Conservation (phyloP, 225 moss, liverwort and hornwort genomes). For the Antitrichia curtipendula region DNA sequence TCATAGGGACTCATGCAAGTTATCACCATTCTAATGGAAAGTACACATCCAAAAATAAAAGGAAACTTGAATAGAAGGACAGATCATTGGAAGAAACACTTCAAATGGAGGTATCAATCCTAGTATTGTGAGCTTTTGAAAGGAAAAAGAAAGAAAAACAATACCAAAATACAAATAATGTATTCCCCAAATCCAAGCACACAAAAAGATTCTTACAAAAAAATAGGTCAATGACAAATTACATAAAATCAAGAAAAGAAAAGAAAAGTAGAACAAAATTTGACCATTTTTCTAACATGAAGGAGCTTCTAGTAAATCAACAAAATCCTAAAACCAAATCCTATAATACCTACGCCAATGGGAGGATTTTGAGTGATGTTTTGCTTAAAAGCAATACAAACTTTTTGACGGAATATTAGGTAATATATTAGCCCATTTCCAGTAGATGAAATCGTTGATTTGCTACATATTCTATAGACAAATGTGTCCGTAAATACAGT, state of each 20-base stretch:
- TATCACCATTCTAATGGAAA: not conserved
- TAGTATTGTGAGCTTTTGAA: not conserved
- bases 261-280: not conserved
- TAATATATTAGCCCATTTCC: accelerated
- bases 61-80: not conserved
- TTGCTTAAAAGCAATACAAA: too few species aligned
- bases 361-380: too few species aligned
- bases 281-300: not conserved
- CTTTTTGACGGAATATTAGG: too few species aligned
- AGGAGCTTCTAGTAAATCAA: too few species aligned
- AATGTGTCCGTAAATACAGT: not conserved
- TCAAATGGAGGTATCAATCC: not conserved
- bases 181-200: not conserved
- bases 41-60: too few species aligned
- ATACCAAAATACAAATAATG: not conserved
- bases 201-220: accelerated
- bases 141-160: not conserved
- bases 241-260: too few species aligned
- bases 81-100: not conserved
- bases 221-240: not conserved
- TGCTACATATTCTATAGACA: not conserved
- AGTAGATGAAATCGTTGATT: not conserved
- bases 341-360: too few species aligned
- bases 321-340: too few species aligned
- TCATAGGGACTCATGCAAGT: not conserved